These are phyloP conservation scores for Globisporangium irregulare DNA, from an alignment of 352 stramenopile species.

Conservation along the genomic window DNA sequence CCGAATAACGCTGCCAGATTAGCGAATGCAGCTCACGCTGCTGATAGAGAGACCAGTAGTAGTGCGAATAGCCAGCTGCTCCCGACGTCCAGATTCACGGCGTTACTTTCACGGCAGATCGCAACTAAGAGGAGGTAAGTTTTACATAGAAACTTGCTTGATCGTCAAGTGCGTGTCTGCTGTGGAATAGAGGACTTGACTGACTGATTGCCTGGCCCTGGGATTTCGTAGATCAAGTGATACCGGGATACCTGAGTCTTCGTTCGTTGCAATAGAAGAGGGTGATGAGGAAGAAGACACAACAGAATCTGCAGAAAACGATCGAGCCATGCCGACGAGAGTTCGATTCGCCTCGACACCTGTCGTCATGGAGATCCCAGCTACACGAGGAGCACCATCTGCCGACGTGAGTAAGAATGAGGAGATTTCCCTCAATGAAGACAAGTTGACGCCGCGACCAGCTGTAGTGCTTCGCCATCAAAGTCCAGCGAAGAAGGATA, in stretches of 20 bases:
- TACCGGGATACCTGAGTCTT: background rate
- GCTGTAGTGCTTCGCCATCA: background rate
- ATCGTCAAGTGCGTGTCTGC: background rate
- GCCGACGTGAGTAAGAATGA: constrained; percentile 18
- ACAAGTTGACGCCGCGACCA: constrained; percentile 4
- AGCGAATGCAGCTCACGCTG: background rate
- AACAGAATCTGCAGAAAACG: background rate
- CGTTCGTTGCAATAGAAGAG: background rate
- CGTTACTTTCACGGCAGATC: constrained; percentile 28
- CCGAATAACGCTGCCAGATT: background rate
- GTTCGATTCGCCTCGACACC: constrained; percentile 14
- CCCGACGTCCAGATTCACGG: constrained; percentile 24
- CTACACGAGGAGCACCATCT: background rate
- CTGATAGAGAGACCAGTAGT: background rate
- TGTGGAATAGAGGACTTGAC: background rate
- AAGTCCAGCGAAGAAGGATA: background rate
- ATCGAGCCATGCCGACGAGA: background rate
- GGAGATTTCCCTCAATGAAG: background rate
- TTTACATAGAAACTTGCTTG: background rate
- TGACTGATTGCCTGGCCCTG: background rate
- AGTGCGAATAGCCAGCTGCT: constrained; percentile 2
- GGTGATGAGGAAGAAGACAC: background rate
- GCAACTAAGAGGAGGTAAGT: constrained; percentile 15
- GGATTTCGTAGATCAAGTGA: constrained; percentile 5
- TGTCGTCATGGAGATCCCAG: constrained; percentile 17